These are phyloP conservation scores for Phytopythium vexans DNA, from an alignment of 352 stramenopile species.

Conservation along the genomic window DNA sequence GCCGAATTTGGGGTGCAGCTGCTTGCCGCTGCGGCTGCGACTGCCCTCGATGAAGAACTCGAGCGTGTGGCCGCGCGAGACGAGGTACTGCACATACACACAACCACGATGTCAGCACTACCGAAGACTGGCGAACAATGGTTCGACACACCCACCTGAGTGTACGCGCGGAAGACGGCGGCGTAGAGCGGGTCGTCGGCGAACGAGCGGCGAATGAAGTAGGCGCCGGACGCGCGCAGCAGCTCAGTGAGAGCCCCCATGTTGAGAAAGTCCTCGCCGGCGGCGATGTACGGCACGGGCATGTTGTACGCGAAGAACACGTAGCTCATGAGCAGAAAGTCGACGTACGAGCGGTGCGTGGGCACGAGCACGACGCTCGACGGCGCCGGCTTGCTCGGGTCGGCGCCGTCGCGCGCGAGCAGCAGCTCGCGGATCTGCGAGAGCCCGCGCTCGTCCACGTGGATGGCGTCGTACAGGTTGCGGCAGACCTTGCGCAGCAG, in stretches of 20 bases:
- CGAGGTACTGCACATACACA: constrained; percentile 42
- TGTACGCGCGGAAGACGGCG: constrained; percentile 79
- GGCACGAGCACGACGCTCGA: constrained; percentile 76
- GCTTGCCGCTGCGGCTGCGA: constrained; percentile 80
- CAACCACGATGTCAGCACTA: neutral
- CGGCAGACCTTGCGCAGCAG: constrained; percentile 79
- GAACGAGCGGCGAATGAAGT: constrained; percentile 82
- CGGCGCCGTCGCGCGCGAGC: constrained; percentile 24
- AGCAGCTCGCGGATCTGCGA: constrained; percentile 65
- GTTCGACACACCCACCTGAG: constrained; percentile 25
- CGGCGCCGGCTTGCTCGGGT: too few relatives aligned
- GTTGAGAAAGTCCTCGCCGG: constrained; percentile 75
- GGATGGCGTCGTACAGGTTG: constrained; percentile 85
- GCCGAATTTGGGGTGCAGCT: constrained; percentile 79
- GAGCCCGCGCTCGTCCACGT: constrained; percentile 79
- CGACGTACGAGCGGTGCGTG: constrained; percentile 82
- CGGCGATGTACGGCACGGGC: constrained; percentile 76
- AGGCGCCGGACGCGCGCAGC: constrained; percentile 67
- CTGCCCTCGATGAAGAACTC: constrained; percentile 88
- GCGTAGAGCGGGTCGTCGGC: constrained; percentile 64
- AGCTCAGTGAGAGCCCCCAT: constrained; percentile 67
- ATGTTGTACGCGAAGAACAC: constrained; percentile 89
- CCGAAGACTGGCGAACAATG: neutral
- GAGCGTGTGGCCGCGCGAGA: constrained; percentile 70
- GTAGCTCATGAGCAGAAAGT: constrained; percentile 86